Conservation (phyloP, 768 basidiomycete species). For the Mycena polygramma region DNA sequence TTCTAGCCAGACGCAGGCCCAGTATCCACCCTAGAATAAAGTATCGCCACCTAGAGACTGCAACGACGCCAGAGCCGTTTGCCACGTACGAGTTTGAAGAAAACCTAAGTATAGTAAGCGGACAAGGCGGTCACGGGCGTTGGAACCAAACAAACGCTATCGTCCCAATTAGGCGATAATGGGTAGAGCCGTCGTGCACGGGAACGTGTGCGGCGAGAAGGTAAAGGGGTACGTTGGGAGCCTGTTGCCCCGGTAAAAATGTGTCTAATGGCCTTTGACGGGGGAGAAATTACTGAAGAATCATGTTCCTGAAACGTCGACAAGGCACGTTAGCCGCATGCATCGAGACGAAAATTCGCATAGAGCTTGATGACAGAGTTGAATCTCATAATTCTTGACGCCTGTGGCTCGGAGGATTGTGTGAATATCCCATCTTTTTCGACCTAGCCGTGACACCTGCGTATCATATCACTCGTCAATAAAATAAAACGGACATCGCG, state of each 20-base stretch:
- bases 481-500: no score
- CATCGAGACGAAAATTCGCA: no score
- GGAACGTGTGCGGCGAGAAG: not conserved
- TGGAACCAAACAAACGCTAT: slow-evolving; percentile 20
- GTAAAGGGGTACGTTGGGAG: not conserved
- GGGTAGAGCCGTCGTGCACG: not conserved
- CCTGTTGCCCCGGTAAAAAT: not conserved
- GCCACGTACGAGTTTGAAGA: slow-evolving; percentile 29
- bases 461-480: no score
- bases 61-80: slow-evolving; percentile 1
- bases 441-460: not conserved
- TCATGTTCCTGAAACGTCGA: not conserved
- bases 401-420: not conserved
- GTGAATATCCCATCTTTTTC: not conserved
- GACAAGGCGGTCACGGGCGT: not conserved
- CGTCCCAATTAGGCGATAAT: slow-evolving; percentile 30
- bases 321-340: not conserved
- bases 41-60: not conserved
- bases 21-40: slow-evolving; percentile 10
- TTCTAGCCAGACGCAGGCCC: not conserved
- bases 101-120: not conserved
- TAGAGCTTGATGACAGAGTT: not conserved
- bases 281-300: not conserved
- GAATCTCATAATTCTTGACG: not conserved
- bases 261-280: not conserved